These are phyloP conservation scores for Blastobotrys aristatus DNA, from an alignment of 1,139 yeast species.

Conservation along the genomic window DNA sequence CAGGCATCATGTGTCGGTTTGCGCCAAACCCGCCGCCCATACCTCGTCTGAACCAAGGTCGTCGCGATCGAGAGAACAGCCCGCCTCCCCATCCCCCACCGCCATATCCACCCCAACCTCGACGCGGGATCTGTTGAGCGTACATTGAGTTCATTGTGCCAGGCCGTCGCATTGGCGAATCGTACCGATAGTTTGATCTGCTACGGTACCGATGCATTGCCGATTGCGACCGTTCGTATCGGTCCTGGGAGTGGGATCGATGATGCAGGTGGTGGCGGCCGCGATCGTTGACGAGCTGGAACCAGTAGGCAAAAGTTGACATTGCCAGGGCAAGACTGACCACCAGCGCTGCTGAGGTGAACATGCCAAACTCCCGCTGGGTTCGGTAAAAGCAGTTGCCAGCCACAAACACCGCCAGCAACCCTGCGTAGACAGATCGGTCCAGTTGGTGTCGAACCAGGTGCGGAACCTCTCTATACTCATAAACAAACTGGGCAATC, in stretches of 20 bases:
- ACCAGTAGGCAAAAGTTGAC: constrained; percentile 4
- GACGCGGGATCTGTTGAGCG: background rate
- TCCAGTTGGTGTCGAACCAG: background rate
- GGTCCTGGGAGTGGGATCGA: background rate
- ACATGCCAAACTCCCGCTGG: background rate
- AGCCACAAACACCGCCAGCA: constrained; percentile 8
- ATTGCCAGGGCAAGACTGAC: background rate
- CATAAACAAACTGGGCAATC: constrained; percentile 1
- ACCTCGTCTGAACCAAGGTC: constrained; percentile 1
- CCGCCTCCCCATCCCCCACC: background rate
- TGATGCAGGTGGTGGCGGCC: background rate
- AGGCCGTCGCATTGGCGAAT: constrained; percentile 1
- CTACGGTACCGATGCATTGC: background rate
- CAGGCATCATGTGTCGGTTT: constrained; percentile 1
- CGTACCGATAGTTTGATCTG: background rate
- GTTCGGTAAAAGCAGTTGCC: constrained; percentile 1
- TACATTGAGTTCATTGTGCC: background rate
- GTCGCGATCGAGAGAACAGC: background rate
- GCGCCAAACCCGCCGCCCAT: constrained; percentile 5
- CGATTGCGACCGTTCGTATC: background rate
- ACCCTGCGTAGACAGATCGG: background rate
- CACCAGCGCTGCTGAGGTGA: constrained; percentile 2
- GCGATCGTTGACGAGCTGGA: background rate
- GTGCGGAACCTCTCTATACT: background rate
- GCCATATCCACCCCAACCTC: background rate